Evolutionary conservation across 345 rosid species (phyloP), one percentile per base, ranked within the genome.

Genomic region (Populus deltoides): DNA sequence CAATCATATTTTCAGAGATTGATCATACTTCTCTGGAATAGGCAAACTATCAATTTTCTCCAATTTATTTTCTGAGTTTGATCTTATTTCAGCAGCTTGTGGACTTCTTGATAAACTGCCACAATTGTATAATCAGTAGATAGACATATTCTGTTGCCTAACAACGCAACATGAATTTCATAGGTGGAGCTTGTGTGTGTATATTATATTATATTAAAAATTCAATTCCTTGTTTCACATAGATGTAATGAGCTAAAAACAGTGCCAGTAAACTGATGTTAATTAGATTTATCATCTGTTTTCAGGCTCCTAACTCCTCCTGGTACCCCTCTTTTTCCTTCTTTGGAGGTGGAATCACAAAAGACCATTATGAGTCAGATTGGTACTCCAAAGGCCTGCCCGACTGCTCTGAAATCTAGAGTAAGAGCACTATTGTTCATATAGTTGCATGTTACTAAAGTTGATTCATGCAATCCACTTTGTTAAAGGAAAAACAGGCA

Each of bases 281-380:
- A 67, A 72, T 57, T 67, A 20, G 71, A 59, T 51, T 25, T 62
- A 27, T 82, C 22, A 79, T 70, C 65, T 81, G 41, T 82, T 85
- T 74, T 81, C 82, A 90, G 98, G 99, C 99, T 97, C 83, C 86
- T 94, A 66, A 91, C 97, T 0, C 98, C 97, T 82, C 99, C 99
- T 73, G 99, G 97, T 70, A 96, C 99, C 41, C 99, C 99, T 68
- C 88, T 96, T 72, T 96, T 96, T 79, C 97, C 99, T 74, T 92
- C 99, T 27, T 86, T 96, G 89, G 99, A 93, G 88, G 89, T 90
- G 97, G 97, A 91, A 82, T 90, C 98, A 20, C 97, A 84, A 39
- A 91, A 90, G 84, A 88, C 90, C 4, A 71, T 86, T 71, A 90
- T 90, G 95, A 90, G 82, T 84, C 95, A 91, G 86, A 78, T 86